A percentile compares a stretch with the other conserved stretches of the same genome.
Conservation (phyloP, 768 basidiomycete species). For the Russula foetens region DNA sequence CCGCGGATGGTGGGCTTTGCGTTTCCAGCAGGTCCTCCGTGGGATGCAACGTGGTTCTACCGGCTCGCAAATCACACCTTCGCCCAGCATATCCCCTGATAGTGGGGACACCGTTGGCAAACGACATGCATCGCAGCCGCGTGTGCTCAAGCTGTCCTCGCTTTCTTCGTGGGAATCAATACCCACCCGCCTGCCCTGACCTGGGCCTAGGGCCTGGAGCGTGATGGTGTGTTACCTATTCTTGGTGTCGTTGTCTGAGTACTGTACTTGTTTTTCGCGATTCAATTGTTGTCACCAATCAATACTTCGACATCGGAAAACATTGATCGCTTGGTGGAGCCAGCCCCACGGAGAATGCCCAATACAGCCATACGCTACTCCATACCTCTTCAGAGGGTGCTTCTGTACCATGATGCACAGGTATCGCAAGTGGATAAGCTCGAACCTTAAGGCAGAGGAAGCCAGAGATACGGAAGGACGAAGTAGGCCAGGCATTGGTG, state of each 20-base stretch:
- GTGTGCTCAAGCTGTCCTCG: slow-evolving; percentile 16
- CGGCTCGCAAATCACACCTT: background rate
- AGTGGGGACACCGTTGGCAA: background rate
- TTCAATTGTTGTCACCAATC: background rate
- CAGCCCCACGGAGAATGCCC: background rate
- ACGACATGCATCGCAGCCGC: slow-evolving; percentile 4
- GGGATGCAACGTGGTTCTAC: slow-evolving; percentile 38
- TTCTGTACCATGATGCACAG: background rate
- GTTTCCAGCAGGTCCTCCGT: slow-evolving; percentile 53
- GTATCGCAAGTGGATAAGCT: background rate
- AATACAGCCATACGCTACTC: background rate
- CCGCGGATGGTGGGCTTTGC: slow-evolving; percentile 63
- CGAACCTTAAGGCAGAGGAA: background rate
- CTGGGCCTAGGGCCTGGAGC: background rate
- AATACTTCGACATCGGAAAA: background rate
- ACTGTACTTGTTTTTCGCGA: slow-evolving; percentile 1
- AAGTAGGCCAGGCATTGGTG: no score
- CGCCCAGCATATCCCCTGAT: background rate
- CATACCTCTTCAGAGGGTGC: background rate
- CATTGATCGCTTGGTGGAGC: background rate
- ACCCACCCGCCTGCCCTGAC: slow-evolving; percentile 2
- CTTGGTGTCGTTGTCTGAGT: background rate
- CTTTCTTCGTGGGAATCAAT: slow-evolving; percentile 17
- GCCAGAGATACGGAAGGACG: background rate
- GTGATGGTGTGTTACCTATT: background rate